Evolutionary conservation across 2,329 filamentous ascomycete species (phyloP), one percentile per base, ranked within the genome.

Genomic region (Phaeosphaeria sp.): DNA sequence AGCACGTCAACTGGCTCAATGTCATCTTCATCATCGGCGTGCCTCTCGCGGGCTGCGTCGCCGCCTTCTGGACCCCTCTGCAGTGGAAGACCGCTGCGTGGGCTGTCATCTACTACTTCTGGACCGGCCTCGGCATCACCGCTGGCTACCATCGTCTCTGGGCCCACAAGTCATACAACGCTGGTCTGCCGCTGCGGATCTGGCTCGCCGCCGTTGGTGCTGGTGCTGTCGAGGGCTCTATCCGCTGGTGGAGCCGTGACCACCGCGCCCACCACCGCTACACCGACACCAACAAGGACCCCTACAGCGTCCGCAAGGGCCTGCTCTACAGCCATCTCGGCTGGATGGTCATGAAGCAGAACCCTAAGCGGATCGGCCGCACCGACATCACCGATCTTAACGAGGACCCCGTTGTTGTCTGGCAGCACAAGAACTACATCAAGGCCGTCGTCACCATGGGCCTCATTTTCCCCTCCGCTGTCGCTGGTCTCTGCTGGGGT

Each of bases 1-100:
- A 92, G 80, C 92, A 96, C 74, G 86, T 97, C 81, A 92, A 96
- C 84, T 96, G 93, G 92, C 84, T 96, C 65, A 96, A 95, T 78
- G 88, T 91, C 55, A 86, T 83, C 60, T 86, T 96, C 76, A 93
- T 87, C 58, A 74, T 91, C 71, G 83, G 90, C 63, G 84, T 97
- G 46, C 93, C 93, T 36, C 60, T 94, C 48, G 82, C 87, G 60
- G 93, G 93, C 62, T 86, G 91, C 76, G 79, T 95, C 69, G 85
- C 87, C 57, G 85, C 93, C 56, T 89, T 91, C 80, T 97, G 90
- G 89, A 90, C 92, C 40, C 91, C 92, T 54, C 80, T 95, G 49
- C 84, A 87, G 52, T 79, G 83, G 68, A 88, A 92, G 81, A 96
- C 92, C 6, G 86, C 88, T 61, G 74, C 91, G 69, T 95, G 89